Percentiles rank a stretch among this genome's conserved stretches.
phyloP scores from a whole-genome alignment of 148 eudicot species.

The Cornus kousa region DNA sequence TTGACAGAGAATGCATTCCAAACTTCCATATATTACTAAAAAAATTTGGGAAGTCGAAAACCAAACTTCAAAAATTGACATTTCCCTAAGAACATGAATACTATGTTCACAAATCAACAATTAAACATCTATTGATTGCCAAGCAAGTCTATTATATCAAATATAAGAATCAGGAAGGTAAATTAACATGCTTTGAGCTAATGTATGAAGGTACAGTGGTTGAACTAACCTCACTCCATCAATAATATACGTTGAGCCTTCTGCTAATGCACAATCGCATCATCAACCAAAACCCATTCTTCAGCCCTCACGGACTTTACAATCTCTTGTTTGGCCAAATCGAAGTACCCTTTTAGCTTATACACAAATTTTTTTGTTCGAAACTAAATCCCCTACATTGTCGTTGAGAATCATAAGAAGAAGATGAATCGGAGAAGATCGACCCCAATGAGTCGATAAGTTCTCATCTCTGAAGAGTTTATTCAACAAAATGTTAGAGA shows the following conservation, averaged over 20 bases:
- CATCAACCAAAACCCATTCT: conserved; percentile 85
- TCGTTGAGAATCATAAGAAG: too few relatives aligned
- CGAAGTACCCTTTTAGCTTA: conserved; percentile 89
- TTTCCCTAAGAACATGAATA: too few relatives aligned
- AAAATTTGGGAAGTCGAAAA: too few relatives aligned
- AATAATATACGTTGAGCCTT: conserved; percentile 68
- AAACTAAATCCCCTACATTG: conserved; percentile 36
- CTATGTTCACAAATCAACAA: too few relatives aligned
- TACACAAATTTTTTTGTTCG: conserved; percentile 80
- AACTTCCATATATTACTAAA: too few relatives aligned
- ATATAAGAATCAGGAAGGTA: neutral
- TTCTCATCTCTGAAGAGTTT: too few relatives aligned
- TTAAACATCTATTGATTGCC: neutral
- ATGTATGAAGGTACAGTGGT: conserved; percentile 74
- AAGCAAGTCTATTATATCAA: neutral
- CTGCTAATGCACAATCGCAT: conserved; percentile 67
- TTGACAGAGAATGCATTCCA: too few relatives aligned
- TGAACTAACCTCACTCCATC: conserved; percentile 62
- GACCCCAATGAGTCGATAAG: too few relatives aligned
- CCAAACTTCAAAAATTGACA: too few relatives aligned
- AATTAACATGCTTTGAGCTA: conserved; percentile 42
- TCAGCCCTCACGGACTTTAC: conserved; percentile 88
- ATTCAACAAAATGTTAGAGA: too few relatives aligned
- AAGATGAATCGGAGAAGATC: too few relatives aligned
- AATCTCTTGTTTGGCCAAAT: conserved; percentile 78